Evolutionary conservation across 208 protist species (phyloP).

Genomic region (Wallacemonas collosoma): DNA sequence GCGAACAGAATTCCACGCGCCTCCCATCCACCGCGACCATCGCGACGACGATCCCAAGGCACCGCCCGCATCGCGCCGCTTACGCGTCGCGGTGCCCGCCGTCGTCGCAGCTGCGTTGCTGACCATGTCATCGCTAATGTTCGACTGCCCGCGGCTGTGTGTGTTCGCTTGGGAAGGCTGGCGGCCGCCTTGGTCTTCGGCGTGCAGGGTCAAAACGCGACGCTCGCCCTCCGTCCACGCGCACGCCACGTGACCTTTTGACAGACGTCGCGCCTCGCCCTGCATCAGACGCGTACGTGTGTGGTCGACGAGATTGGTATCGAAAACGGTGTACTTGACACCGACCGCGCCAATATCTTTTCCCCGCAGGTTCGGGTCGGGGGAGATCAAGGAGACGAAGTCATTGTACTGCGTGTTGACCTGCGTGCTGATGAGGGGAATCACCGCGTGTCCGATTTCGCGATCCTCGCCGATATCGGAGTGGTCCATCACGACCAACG

Average conservation of each 20-base stretch:
- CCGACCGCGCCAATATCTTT: constrained; percentile 58
- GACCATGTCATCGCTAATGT: background rate
- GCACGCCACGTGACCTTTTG: background rate
- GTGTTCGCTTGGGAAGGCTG: background rate
- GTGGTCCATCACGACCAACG: constrained; percentile 82
- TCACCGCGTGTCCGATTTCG: constrained; percentile 64
- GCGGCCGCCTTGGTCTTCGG: constrained; percentile 11
- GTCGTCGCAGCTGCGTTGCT: background rate
- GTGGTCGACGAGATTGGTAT: constrained; percentile 64
- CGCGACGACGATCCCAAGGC: background rate
- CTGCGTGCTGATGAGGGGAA: constrained; percentile 46
- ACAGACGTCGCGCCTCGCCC: constrained; percentile 8
- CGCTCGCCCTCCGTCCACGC: constrained; percentile 9
- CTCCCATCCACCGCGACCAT: constrained; percentile 3
- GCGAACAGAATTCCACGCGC: background rate
- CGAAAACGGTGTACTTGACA: constrained; percentile 73
- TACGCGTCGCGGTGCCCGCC: background rate
- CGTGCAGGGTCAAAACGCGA: background rate
- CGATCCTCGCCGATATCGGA: constrained; percentile 55
- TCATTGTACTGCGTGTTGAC: constrained; percentile 63
- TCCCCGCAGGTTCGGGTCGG: constrained; percentile 24
- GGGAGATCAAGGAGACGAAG: constrained; percentile 56
- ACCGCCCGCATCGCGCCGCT: no score
- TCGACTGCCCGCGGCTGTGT: background rate
- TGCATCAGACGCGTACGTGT: constrained; percentile 43